These are phyloP conservation scores for Parachaetomium inaequale DNA, from an alignment of 495 filamentous ascomycete species.

Conservation along the genomic window DNA sequence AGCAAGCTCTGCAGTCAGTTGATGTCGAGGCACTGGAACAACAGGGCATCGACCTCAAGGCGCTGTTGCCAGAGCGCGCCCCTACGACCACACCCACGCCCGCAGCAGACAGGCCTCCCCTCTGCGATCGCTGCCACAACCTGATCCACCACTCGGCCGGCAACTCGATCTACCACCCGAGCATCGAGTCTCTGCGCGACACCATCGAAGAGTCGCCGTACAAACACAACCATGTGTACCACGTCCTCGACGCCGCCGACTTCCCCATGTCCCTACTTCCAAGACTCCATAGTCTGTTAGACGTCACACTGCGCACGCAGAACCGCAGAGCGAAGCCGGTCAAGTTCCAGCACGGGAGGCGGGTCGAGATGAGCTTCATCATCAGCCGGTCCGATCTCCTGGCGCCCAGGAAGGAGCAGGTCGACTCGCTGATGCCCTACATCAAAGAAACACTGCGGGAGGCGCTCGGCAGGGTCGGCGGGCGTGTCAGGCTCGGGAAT, in stretches of 20 bases:
- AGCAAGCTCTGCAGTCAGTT: slow-evolving; percentile 39
- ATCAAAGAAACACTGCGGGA: slow-evolving; percentile 68
- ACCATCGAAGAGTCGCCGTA: slow-evolving; percentile 84
- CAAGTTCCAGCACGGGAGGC: slow-evolving; percentile 58
- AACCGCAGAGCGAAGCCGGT: slow-evolving; percentile 67
- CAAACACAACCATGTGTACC: slow-evolving; percentile 88
- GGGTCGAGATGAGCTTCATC: slow-evolving; percentile 76
- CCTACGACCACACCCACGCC: slow-evolving; percentile 3
- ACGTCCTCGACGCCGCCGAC: slow-evolving; percentile 95
- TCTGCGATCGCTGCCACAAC: slow-evolving; percentile 85
- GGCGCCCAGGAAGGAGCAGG: slow-evolving; percentile 72
- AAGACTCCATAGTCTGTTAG: slow-evolving; percentile 51
- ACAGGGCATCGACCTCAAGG: slow-evolving; percentile 41
- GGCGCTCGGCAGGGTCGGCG: slow-evolving; percentile 58
- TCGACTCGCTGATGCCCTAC: slow-evolving; percentile 79
- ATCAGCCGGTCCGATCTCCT: slow-evolving; percentile 87
- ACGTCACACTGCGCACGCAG: slow-evolving; percentile 61
- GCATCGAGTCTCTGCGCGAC: slow-evolving; percentile 68
- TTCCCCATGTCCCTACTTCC: slow-evolving; percentile 89
- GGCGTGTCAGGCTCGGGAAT: slow-evolving; percentile 71
- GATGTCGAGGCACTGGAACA: slow-evolving; percentile 41
- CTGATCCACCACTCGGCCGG: slow-evolving; percentile 71
- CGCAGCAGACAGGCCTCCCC: slow-evolving; percentile 31
- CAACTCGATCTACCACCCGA: slow-evolving; percentile 68
- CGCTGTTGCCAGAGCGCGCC: slow-evolving; percentile 26